Evolutionary conservation across 257 asterid genomes (phyloP).

Genomic region (Solanum tarapatanum): DNA sequence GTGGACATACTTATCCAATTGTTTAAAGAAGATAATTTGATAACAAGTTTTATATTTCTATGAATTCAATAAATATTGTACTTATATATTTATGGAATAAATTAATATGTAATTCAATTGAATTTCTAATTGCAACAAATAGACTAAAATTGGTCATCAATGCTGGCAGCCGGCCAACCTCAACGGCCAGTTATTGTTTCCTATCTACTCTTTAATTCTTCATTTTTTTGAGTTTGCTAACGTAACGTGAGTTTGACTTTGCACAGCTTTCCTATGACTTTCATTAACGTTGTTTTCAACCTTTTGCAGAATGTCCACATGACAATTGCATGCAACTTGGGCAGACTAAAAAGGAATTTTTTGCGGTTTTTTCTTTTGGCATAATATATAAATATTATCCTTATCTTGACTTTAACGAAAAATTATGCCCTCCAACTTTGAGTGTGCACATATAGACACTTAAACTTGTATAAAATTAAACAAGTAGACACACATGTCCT

Average conservation of each 20-base stretch:
- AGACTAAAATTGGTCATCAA: neutral
- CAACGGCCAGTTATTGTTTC: neutral
- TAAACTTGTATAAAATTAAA: too few relatives aligned
- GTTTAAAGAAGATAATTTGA: neutral
- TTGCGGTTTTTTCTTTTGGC: too few relatives aligned
- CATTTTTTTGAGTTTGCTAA: neutral
- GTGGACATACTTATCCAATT: neutral
- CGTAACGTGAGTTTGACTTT: neutral
- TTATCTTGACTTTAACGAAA: accelerated
- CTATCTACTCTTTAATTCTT: neutral
- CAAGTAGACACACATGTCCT: too few relatives aligned
- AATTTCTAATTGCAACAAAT: neutral
- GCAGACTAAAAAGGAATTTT: neutral
- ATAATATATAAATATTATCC: too few relatives aligned
- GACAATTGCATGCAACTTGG: neutral
- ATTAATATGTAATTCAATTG: too few relatives aligned
- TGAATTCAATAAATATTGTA: neutral
- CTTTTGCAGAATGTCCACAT: neutral
- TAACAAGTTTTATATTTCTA: neutral
- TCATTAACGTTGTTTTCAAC: neutral
- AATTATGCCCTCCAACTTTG: too few relatives aligned
- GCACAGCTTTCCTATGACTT: neutral
- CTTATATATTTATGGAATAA: too few relatives aligned
- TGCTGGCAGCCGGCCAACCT: neutral
- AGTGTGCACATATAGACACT: too few relatives aligned